phyloP scores from a whole-genome alignment of 2,329 filamentous ascomycete species.

The Fusarium caatingaense region DNA sequence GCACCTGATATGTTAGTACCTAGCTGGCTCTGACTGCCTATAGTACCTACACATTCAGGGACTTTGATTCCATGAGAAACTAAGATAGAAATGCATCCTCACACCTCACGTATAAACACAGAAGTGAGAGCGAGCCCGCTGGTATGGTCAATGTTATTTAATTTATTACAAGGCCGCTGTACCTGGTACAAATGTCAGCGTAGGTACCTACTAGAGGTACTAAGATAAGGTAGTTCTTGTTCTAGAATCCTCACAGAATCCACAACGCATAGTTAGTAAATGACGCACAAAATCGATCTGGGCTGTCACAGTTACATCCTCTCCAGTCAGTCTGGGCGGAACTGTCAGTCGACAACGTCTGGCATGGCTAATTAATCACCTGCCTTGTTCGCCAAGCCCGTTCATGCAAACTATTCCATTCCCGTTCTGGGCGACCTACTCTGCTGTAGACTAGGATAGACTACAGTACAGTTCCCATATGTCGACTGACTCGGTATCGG shows the following conservation, averaged over 20 bases:
- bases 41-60: not conserved
- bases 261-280: conserved; percentile 2
- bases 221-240: not conserved
- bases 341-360: conserved; percentile 23
- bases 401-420: conserved; percentile 10
- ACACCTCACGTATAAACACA: not conserved
- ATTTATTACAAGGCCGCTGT: not conserved
- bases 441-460: not conserved
- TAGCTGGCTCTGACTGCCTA: too few relatives aligned
- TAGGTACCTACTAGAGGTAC: not conserved
- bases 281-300: conserved; percentile 18
- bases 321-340: conserved; percentile 21
- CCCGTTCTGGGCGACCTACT: conserved; percentile 21
- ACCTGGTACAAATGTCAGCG: not conserved
- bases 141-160: not conserved
- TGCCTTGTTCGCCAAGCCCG: conserved; percentile 8
- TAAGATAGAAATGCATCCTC: not conserved
- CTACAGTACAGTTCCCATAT: not conserved
- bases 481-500: conserved; percentile 22
- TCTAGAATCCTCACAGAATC: conserved; percentile 22
- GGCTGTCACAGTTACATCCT: conserved; percentile 6
- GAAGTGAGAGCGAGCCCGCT: not conserved
- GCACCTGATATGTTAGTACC: not conserved
- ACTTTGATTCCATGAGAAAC: not conserved
- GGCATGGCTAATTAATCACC: conserved; percentile 19